Evolutionary conservation across 352 stramenopile genomes (phyloP), one percentile per base, ranked within the genome.

Genomic region (Ophiocytium majus): DNA sequence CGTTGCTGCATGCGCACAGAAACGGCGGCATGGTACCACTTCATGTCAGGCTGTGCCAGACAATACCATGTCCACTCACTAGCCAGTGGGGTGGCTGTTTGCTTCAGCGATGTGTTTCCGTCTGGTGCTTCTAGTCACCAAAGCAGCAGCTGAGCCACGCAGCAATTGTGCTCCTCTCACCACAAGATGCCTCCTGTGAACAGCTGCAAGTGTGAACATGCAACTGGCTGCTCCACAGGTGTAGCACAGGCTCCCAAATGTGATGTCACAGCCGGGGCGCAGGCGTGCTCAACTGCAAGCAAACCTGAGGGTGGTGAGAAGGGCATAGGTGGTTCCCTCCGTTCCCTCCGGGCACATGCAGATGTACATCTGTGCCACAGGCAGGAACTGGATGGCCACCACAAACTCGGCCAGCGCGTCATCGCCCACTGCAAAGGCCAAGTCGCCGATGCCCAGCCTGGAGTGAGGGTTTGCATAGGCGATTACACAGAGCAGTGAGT

Each of bases 241-340:
- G n/a, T n/a, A n/a, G n/a, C n/a, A n/a, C n/a, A n/a, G n/a, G n/a
- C n/a, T n/a, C n/a, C n/a, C n/a, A n/a, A n/a, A n/a, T n/a, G n/a
- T n/a, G n/a, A n/a, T 78, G 5, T 78, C 14, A 5, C 5, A 78
- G 66, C 66, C 5, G 32, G 5, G 32, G 5, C 17, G 5, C 14
- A 5, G 14, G 5, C 14, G 5, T 10, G 14, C 14, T 14, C 14
- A 17, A 5, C 14, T 5, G 5, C 14, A 43, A 17, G 5, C 5
- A 5, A 17, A 78, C 66, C 66, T 78, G 57, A 91, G 90, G 35
- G 90, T 93, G 19, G 90, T 92, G 33, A 92, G 80, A 85, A 92
- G 91, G 0, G 90, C 89, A 85, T 92, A 92, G 36, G 86, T 91
- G 23, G 91, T 91, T 5, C 91, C 91, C 86, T 93, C 91, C 31